Conservation (phyloP, 2,329 filamentous ascomycete species). For the Calonectria henricotiae region DNA sequence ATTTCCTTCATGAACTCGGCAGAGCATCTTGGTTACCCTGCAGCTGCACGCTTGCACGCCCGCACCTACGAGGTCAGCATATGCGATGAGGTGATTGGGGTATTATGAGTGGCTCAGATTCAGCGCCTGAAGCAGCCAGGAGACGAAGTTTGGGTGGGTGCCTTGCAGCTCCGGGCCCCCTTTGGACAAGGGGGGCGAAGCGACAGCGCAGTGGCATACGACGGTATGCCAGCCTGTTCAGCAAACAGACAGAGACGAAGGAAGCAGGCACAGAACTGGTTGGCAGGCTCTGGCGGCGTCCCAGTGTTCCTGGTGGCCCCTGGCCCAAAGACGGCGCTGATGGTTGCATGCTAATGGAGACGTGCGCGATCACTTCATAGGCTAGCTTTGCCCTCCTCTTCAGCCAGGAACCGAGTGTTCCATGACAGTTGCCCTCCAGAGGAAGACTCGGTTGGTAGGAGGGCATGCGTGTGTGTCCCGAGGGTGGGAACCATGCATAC, state of each 20-base stretch:
- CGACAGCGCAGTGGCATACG: constrained; percentile 1
- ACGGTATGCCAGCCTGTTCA: constrained; percentile 4
- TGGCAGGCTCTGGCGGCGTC: constrained; percentile 13
- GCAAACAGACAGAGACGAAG: background rate
- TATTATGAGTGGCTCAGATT: constrained; percentile 22
- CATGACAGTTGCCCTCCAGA: constrained; percentile 39
- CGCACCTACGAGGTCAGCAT: constrained; percentile 27
- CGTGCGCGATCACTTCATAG: constrained; percentile 45
- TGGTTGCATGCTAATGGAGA: constrained; percentile 38
- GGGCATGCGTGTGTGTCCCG: constrained; percentile 22
- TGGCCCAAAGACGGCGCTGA: constrained; percentile 36
- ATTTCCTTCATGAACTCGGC: background rate
- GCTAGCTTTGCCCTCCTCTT: constrained; percentile 37
- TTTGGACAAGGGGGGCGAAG: constrained; percentile 22
- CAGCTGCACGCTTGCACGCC: constrained; percentile 4
- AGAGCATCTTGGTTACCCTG: constrained; percentile 24
- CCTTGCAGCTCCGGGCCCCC: constrained; percentile 30
- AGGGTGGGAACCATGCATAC: constrained; percentile 29
- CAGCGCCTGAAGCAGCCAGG: constrained; percentile 27
- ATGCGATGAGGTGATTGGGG: constrained; percentile 35
- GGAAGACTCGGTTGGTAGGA: background rate
- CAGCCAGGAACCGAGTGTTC: constrained; percentile 37
- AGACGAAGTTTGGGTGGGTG: constrained; percentile 22
- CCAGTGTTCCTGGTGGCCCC: constrained; percentile 21
- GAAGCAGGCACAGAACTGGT: constrained; percentile 13